Evolutionary conservation across 768 basidiomycete species (phyloP), one percentile per base, ranked within the genome.

Genomic region (Suillus discolor): DNA sequence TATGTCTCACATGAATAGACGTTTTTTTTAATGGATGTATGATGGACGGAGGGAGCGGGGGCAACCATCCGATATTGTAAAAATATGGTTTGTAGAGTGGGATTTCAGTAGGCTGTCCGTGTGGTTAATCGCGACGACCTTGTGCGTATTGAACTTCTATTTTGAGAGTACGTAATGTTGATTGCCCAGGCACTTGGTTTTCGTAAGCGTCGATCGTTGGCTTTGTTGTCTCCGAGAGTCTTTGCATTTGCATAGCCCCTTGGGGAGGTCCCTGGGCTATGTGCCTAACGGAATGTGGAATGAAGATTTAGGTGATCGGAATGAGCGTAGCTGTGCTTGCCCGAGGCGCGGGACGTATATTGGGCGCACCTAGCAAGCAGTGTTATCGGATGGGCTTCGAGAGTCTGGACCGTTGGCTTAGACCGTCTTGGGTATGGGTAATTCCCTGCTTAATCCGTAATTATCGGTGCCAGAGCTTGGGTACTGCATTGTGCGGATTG

Each of bases 181-280:
- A 60, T 60, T 60, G 16, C 20, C 63, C 63, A 63, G 63, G 63
- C 25, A 63, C 63, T 49, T 20, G 4, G 15, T 53, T n/a, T 38
- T 63, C 25, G 62, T 63, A 63, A 59, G 41, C 41, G 63, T 20
- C 54, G 63, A 64, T 64, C 63, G 63, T 60, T 18, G 7, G 31
- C 45, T 44, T n/a, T 36, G 36, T 42, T 64, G 57, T 31, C 41
- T 45, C 59, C 63, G 63, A 44, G 59, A 39, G 20, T 13, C 23
- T 60, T 49, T 62, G 61, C n/a, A 36, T 16, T 9, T 34, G 13
- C 8, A 2, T n/a, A 15, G 34, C 63, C 63, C 57, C 54, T 36
- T 39, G 57, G 4, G 57, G 23, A 12, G 6, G 57, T 57, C 25
- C 57, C 39, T 57, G 59, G n/a, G 31, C 34, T 64, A 28, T 23